A percentile compares a stretch with the other conserved stretches of the same genome.
Conservation (phyloP, 2,329 filamentous ascomycete genomes). For the Epichloe bromicola region DNA sequence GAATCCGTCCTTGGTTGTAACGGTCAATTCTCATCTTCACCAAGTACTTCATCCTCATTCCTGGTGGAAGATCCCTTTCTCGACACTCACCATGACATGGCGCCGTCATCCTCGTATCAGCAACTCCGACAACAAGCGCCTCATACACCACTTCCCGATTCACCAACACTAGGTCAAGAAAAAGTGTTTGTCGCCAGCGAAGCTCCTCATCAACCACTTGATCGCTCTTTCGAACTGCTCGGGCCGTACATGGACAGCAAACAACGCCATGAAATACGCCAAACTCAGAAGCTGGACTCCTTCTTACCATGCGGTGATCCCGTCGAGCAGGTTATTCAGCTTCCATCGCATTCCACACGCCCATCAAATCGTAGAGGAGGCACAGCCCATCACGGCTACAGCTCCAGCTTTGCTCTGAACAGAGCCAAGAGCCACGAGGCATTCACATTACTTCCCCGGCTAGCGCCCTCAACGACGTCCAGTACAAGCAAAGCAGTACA, state of each 20-base stretch:
- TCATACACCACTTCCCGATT: constrained; percentile 2
- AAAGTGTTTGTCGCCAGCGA: not conserved
- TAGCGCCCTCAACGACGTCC: not conserved
- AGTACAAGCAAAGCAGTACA: not conserved
- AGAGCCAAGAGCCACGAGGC: constrained; percentile 10
- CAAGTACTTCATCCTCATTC: not conserved
- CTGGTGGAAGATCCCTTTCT: not conserved
- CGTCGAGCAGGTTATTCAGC: not conserved
- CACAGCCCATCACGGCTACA: not conserved
- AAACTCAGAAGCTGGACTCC: not conserved
- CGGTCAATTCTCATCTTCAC: not conserved
- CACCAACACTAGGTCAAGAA: constrained; percentile 3
- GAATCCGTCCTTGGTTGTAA: not conserved
- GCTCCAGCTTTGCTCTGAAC: constrained; percentile 13
- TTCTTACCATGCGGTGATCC: not conserved
- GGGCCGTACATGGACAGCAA: not conserved
- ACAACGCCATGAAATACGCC: not conserved
- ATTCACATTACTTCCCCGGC: constrained; percentile 11
- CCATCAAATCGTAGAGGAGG: too few species aligned
- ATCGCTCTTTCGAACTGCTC: not conserved
- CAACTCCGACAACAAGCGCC: not conserved
- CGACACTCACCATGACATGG: not conserved
- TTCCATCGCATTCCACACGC: not conserved
- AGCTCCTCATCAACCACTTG: not conserved
- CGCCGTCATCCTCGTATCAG: not conserved